phyloP scores from a whole-genome alignment of 2,329 filamentous ascomycete genomes.

The Fonsecaea monophora region DNA sequence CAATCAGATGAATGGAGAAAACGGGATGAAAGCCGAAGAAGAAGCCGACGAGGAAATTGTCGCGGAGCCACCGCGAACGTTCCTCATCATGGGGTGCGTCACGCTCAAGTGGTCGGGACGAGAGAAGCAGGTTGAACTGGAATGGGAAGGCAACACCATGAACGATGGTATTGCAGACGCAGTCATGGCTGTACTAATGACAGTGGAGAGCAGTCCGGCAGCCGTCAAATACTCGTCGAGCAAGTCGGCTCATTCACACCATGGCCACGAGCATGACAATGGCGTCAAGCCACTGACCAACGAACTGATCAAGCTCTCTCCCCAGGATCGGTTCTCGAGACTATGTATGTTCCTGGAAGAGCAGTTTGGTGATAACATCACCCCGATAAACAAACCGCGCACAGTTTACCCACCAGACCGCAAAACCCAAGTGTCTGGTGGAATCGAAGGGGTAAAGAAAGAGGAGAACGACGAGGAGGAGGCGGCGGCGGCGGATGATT shows the following conservation, averaged over 20 bases:
- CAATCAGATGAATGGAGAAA: slow-evolving; percentile 45
- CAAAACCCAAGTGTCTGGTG: slow-evolving; percentile 43
- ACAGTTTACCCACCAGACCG: slow-evolving; percentile 43
- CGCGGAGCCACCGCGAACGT: slow-evolving; percentile 50
- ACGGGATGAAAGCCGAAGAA: slow-evolving; percentile 46
- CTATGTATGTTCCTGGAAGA: slow-evolving; percentile 96
- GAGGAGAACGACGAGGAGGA: slow-evolving; percentile 24
- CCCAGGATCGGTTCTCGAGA: slow-evolving; percentile 79
- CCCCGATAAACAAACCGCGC: slow-evolving; percentile 73
- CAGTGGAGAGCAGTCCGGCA: slow-evolving; percentile 90
- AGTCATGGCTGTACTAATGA: slow-evolving; percentile 89
- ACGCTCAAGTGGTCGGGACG: slow-evolving; percentile 74
- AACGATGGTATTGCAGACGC: slow-evolving; percentile 99
- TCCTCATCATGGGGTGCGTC: slow-evolving; percentile 87
- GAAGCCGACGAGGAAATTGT: slow-evolving; percentile 55
- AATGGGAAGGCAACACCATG: slow-evolving; percentile 98
- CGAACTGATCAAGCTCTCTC: slow-evolving; percentile 73
- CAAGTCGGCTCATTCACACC: slow-evolving; percentile 63
- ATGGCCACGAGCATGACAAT: slow-evolving; percentile 45
- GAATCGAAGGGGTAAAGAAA: neutral
- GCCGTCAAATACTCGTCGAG: slow-evolving; percentile 74
- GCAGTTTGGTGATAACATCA: slow-evolving; percentile 88
- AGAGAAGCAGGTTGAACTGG: slow-evolving; percentile 82
- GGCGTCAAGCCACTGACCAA: slow-evolving; percentile 57
- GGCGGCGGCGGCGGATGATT: slow-evolving; percentile 39